Evolutionary conservation across 2,329 filamentous ascomycete genomes (phyloP).

Genomic region (Dothistroma pini): DNA sequence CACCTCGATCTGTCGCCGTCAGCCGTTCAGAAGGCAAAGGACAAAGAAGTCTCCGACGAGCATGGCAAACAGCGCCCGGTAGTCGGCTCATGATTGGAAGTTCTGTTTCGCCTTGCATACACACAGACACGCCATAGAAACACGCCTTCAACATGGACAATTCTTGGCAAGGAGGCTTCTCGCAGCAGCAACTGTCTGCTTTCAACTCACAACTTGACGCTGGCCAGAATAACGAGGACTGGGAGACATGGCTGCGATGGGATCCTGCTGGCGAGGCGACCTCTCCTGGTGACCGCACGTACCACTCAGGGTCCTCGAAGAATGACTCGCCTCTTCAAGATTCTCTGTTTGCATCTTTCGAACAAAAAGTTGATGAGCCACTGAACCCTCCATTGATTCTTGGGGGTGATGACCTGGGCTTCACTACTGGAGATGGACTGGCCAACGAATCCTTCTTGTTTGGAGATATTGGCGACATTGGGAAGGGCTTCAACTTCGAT

Average conservation of each 20-base stretch:
- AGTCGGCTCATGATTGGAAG: neutral
- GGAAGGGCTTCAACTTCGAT: conserved; percentile 31
- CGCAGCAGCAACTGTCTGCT: conserved; percentile 11
- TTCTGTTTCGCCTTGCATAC: conserved; percentile 6
- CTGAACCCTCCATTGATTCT: conserved; percentile 33
- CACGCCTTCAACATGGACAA: conserved; percentile 14
- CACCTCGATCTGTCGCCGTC: neutral
- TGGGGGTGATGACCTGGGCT: conserved; percentile 32
- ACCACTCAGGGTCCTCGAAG: conserved; percentile 33
- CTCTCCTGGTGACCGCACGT: conserved; percentile 34
- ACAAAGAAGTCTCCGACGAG: neutral
- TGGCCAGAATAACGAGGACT: conserved; percentile 33
- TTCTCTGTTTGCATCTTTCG: conserved; percentile 27
- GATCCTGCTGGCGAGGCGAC: conserved; percentile 39
- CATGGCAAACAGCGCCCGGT: conserved; percentile 2
- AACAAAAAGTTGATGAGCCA: conserved; percentile 25
- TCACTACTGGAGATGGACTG: conserved; percentile 21
- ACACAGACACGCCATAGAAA: conserved; percentile 3
- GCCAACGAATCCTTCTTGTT: conserved; percentile 30
- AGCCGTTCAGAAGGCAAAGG: neutral
- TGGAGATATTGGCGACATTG: conserved; percentile 23
- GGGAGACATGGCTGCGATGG: conserved; percentile 50
- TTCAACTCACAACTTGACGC: conserved; percentile 17
- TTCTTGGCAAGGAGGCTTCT: conserved; percentile 20
- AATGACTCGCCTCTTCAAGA: conserved; percentile 37